phyloP scores from a whole-genome alignment of 768 basidiomycete genomes.

The Amanita molliuscula region DNA sequence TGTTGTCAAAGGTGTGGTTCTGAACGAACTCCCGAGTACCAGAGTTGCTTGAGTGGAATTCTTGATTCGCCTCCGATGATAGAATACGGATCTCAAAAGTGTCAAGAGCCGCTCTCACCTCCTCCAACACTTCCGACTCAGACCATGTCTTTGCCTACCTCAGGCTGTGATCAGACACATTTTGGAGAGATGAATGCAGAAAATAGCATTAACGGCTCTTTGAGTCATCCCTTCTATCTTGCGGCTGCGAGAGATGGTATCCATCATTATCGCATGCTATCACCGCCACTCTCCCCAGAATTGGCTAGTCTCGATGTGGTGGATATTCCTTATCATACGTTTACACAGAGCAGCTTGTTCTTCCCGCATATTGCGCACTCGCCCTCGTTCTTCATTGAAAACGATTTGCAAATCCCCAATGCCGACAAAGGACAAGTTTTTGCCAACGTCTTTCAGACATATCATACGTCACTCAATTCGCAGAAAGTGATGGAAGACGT shows the following conservation, averaged over 20 bases:
- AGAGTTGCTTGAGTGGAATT: constrained; percentile 13
- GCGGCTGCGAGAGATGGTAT: constrained; percentile 10
- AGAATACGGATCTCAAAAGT: constrained; percentile 18
- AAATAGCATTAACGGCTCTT: neutral
- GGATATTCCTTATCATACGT: constrained; percentile 1
- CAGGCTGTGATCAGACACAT: constrained; percentile 15
- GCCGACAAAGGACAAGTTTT: neutral
- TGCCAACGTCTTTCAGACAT: neutral
- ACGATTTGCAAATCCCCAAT: neutral
- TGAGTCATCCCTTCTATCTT: neutral
- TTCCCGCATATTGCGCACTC: constrained; percentile 1
- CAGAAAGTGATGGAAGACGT: neutral
- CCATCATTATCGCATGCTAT: constrained; percentile 13
- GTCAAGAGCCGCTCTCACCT: constrained; percentile 26
- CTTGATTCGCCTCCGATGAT: constrained; percentile 25
- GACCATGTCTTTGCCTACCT: constrained; percentile 25
- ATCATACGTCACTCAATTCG: neutral
- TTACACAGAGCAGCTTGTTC: constrained; percentile 11
- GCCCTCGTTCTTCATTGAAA: neutral
- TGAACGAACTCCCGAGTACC: neutral
- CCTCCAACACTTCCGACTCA: constrained; percentile 30
- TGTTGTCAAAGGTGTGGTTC: neutral
- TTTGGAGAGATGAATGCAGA: neutral
- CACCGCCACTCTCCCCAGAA: constrained; percentile 25
- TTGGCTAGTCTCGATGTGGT: constrained; percentile 14